These are phyloP conservation scores for Aegilops bicornis DNA, from an alignment of 176 grass and related monocot species.

Conservation along the genomic window DNA sequence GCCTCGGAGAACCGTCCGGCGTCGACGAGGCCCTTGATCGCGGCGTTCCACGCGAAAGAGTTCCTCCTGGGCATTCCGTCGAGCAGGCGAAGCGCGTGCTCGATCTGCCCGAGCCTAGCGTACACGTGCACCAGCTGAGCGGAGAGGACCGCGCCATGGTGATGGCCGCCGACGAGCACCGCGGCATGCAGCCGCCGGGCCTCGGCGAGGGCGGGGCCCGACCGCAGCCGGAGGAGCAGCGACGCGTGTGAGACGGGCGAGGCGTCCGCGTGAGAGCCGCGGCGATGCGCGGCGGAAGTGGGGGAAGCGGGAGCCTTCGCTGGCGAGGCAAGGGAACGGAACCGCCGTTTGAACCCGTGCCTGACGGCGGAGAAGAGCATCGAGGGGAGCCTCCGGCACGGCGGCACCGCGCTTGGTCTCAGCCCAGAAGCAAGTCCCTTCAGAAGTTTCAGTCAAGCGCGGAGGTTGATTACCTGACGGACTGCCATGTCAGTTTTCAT, in stretches of 20 bases:
- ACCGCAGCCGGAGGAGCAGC: slow-evolving; percentile 47
- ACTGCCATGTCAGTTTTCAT: background rate
- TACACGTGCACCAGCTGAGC: slow-evolving; percentile 59
- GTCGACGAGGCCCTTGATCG: slow-evolving; percentile 47
- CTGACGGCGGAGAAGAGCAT: slow-evolving; percentile 20
- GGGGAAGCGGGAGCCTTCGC: background rate
- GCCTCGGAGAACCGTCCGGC: slow-evolving; percentile 31
- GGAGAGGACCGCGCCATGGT: slow-evolving; percentile 9
- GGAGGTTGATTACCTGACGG: background rate
- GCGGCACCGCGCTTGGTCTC: background rate
- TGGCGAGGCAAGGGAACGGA: background rate
- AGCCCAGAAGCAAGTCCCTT: background rate
- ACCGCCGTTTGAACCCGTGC: background rate
- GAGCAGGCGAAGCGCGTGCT: slow-evolving; percentile 35
- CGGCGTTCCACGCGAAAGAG: slow-evolving; percentile 61
- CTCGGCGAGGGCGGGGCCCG: background rate
- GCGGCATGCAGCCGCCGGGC: slow-evolving; percentile 29
- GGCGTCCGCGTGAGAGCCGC: background rate
- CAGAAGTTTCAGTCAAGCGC: background rate
- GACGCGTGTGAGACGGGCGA: slow-evolving; percentile 30
- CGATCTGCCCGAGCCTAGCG: background rate
- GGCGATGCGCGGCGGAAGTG: background rate
- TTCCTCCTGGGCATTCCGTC: slow-evolving; percentile 45
- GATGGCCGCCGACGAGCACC: slow-evolving; percentile 33
- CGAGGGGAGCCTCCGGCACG: background rate